Evolutionary conservation across 331 rosid species (phyloP).

Genomic region (Erythrophleum ivorense): DNA sequence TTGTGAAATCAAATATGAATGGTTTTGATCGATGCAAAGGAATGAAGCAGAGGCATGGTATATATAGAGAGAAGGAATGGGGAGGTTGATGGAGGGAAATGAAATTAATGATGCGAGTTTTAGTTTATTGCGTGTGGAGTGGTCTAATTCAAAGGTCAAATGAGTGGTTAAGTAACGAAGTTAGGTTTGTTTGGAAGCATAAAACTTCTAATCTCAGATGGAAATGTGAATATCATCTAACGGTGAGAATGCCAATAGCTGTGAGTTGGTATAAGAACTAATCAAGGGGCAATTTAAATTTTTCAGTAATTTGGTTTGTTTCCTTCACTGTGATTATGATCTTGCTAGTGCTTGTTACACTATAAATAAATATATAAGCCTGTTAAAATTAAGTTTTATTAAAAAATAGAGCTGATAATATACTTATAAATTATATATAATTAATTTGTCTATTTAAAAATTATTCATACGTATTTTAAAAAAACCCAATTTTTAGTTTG

Average conservation of each 20-base stretch:
- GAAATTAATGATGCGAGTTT: neutral
- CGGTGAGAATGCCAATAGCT: neutral
- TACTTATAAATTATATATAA: too few relatives aligned
- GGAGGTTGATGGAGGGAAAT: neutral
- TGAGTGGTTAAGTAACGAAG: conserved; percentile 43
- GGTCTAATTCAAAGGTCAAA: conserved; percentile 52
- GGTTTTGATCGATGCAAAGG: conserved; percentile 38
- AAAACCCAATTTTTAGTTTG: too few relatives aligned
- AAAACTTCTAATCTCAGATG: conserved; percentile 4
- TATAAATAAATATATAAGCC: too few relatives aligned
- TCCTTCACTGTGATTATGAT: too few relatives aligned
- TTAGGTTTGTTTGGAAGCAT: conserved; percentile 46
- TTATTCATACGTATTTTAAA: too few relatives aligned
- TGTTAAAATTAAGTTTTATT: too few relatives aligned
- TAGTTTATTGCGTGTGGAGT: conserved; percentile 32
- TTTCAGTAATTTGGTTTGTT: neutral
- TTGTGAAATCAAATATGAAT: conserved; percentile 11
- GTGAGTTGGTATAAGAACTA: neutral
- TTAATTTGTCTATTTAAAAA: too few relatives aligned
- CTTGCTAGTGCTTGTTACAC: too few relatives aligned
- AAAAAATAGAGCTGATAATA: too few relatives aligned
- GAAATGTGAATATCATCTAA: neutral
- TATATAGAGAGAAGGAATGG: conserved; percentile 25
- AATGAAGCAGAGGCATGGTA: neutral
- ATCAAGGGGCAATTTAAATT: neutral